Percentiles rank a stretch among this genome's conserved stretches.
phyloP scores from a whole-genome alignment of 116 monocot species.

The Phalaenopsis hybrid region DNA sequence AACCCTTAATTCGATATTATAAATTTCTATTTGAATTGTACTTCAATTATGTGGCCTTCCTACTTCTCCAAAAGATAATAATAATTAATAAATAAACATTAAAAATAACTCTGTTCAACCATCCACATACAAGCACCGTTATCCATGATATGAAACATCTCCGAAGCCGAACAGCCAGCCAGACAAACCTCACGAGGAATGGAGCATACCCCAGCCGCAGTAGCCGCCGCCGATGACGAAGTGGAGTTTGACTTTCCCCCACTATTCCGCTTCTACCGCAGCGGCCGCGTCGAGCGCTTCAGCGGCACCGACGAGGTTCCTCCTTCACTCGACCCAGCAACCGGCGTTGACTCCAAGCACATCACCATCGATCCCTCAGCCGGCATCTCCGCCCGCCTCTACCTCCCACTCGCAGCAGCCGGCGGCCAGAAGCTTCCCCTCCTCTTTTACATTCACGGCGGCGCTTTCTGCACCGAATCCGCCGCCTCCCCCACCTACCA shows the following conservation, averaged over 20 bases:
- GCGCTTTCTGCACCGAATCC: constrained; percentile 24
- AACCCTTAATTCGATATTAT: too few species aligned
- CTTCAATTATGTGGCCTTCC: too few species aligned
- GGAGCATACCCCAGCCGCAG: background rate
- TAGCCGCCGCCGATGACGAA: background rate
- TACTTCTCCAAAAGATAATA: too few species aligned
- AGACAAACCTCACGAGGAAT: too few species aligned
- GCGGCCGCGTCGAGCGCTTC: constrained; percentile 11
- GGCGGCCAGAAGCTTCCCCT: constrained; percentile 1
- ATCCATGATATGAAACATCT: too few species aligned
- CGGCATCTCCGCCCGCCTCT: constrained; percentile 6
- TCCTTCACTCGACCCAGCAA: background rate
- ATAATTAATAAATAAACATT: too few species aligned
- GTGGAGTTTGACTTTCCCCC: background rate
- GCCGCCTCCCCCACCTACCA: constrained; percentile 14
- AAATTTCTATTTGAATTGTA: too few species aligned
- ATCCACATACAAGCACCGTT: too few species aligned
- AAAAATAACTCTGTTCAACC: too few species aligned
- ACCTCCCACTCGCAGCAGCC: background rate
- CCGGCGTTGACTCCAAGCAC: constrained; percentile 3
- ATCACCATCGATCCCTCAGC: constrained; percentile 5
- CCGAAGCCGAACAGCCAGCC: too few species aligned
- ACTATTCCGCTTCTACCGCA: background rate
- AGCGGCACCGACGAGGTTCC: background rate
- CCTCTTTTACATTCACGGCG: constrained; percentile 21